Percentiles rank a stretch among this genome's conserved stretches.
Evolutionary conservation across 805 yeast genomes (phyloP).

Genomic region (Ogataea ganodermae): DNA sequence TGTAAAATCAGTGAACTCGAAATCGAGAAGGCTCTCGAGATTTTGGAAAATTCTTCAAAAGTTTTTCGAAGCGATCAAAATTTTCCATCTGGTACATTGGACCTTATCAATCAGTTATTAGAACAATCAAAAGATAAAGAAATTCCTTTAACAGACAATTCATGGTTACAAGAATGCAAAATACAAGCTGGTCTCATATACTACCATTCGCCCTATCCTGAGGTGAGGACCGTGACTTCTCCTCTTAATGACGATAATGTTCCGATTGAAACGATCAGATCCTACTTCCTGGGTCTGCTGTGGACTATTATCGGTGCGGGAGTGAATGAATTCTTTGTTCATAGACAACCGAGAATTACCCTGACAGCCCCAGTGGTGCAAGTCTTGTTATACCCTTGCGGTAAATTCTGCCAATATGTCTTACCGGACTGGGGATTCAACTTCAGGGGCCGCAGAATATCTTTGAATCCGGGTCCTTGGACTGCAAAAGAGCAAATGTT

Average conservation of each 20-base stretch:
- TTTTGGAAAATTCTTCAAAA: conserved; percentile 28
- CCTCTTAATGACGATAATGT: conserved; percentile 51
- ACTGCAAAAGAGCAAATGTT: conserved; percentile 65
- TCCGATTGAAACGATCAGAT: conserved; percentile 46
- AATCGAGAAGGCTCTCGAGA: conserved; percentile 31
- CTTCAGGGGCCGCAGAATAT: conserved; percentile 38
- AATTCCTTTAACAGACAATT: not conserved
- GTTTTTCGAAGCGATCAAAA: conserved; percentile 37
- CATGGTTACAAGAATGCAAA: conserved; percentile 26
- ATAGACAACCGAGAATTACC: conserved; percentile 55
- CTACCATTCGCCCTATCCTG: conserved; percentile 61
- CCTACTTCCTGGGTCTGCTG: conserved; percentile 19
- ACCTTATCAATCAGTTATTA: conserved; percentile 7
- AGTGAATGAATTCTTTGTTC: conserved; percentile 58
- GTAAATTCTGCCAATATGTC: conserved; percentile 47
- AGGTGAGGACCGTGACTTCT: conserved; percentile 64
- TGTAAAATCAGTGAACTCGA: conserved; percentile 5
- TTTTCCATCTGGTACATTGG: conserved; percentile 30
- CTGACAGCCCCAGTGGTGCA: conserved; percentile 57
- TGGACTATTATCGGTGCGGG: conserved; percentile 52
- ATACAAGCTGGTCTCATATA: conserved; percentile 40
- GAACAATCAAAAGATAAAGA: not conserved
- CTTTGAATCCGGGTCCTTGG: conserved; percentile 68
- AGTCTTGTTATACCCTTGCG: conserved; percentile 61
- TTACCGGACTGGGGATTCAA: conserved; percentile 45